These are phyloP conservation scores for Trametes pubescens DNA, from an alignment of 1,284 basidiomycete species.

Conservation along the genomic window DNA sequence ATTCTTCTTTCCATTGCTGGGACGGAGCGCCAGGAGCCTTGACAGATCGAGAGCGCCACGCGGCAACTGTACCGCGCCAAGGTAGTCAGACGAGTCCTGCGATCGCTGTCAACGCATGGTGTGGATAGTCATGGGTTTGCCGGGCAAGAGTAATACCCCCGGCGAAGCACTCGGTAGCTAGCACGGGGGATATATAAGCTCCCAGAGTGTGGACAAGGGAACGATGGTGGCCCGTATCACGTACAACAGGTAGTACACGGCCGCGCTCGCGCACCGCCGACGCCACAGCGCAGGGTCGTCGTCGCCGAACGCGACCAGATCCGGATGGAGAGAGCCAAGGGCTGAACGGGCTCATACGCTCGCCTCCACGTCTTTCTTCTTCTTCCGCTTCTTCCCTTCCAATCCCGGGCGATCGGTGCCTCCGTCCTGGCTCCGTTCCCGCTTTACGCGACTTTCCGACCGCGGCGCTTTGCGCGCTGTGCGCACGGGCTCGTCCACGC, in stretches of 20 bases:
- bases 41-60: background rate
- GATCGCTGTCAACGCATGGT: background rate
- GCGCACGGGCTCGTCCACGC: slow-evolving; percentile 57
- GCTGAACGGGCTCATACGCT: slow-evolving; percentile 5
- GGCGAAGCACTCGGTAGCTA: slow-evolving; percentile 2
- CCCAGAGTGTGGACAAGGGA: background rate
- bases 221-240: slow-evolving; percentile 6
- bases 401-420: slow-evolving; percentile 19
- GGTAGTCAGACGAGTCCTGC: slow-evolving; percentile 2
- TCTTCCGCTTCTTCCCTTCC: slow-evolving; percentile 37
- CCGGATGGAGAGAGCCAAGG: background rate
- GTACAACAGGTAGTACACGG: slow-evolving; percentile 24
- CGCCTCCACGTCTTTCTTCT: slow-evolving; percentile 28
- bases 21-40: slow-evolving; percentile 7
- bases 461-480: slow-evolving; percentile 6
- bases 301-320: background rate
- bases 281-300: slow-evolving; percentile 1
- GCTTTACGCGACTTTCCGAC: slow-evolving; percentile 25
- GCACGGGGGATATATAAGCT: slow-evolving; percentile 8
- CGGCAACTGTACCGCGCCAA: background rate
- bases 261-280: background rate
- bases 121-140: slow-evolving; percentile 14
- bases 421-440: slow-evolving; percentile 32
- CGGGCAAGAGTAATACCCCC: background rate
- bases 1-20: background rate